These are phyloP conservation scores for Bruguiera parviflora DNA, from an alignment of 345 rosid species.

Conservation along the genomic window DNA sequence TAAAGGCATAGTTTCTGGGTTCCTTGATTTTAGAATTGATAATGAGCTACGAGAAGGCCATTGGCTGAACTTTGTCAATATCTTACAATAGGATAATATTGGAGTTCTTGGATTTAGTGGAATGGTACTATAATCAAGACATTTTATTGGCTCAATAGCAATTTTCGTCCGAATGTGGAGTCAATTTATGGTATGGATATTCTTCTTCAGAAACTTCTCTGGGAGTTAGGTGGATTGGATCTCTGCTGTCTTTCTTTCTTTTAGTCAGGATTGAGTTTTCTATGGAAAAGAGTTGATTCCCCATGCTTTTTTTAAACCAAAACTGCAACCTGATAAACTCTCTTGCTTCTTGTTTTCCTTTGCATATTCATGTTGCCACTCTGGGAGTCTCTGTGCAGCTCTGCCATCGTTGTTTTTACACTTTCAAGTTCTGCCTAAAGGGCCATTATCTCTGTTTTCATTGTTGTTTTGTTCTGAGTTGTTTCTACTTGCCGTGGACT, in stretches of 20 bases:
- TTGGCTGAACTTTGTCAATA: too few relatives aligned
- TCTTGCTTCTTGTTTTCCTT: constrained; percentile 49
- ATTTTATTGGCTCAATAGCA: too few relatives aligned
- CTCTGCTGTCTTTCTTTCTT: constrained; percentile 26
- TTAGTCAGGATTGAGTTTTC: constrained; percentile 41
- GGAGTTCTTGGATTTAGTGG: too few relatives aligned
- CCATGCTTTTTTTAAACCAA: constrained; percentile 52
- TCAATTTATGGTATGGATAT: constrained; percentile 37
- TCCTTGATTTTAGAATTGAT: too few relatives aligned
- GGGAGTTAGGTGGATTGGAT: constrained; percentile 17
- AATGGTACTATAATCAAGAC: too few relatives aligned
- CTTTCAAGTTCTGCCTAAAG: constrained; percentile 60
- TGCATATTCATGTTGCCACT: constrained; percentile 39
- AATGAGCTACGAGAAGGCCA: too few relatives aligned
- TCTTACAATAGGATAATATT: too few relatives aligned
- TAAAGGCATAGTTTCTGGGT: too few relatives aligned
- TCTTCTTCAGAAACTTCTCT: constrained; percentile 37
- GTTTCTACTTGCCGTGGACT: constrained; percentile 33
- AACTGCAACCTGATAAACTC: constrained; percentile 34
- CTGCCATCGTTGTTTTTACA: constrained; percentile 52
- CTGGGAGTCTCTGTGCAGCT: constrained; percentile 29
- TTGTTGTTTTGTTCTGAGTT: constrained; percentile 39
- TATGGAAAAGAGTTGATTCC: constrained; percentile 36
- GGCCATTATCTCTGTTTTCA: constrained; percentile 43
- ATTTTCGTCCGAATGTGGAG: too few relatives aligned